Conservation (phyloP, 2,329 filamentous ascomycete species). For the Epichloe typhina region DNA sequence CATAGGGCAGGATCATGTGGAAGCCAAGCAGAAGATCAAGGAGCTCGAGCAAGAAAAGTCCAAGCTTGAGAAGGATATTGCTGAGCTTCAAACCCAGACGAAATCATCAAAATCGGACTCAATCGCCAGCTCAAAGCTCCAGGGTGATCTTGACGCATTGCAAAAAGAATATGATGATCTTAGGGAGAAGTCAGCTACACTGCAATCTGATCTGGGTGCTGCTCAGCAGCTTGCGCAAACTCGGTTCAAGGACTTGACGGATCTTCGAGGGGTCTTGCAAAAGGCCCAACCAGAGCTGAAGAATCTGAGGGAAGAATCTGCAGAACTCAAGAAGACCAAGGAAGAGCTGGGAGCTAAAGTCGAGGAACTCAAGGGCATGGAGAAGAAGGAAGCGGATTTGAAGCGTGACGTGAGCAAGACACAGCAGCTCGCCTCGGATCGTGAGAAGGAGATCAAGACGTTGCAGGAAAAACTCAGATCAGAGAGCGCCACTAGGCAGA, state of each 20-base stretch:
- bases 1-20: conserved; percentile 73
- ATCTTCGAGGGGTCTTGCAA: conserved; percentile 65
- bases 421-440: conserved; percentile 57
- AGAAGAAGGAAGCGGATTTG: conserved; percentile 71
- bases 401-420: conserved; percentile 58
- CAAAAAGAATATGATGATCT: conserved; percentile 51
- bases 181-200: conserved; percentile 51
- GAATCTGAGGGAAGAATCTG: conserved; percentile 62
- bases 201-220: conserved; percentile 75
- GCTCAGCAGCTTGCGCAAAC: conserved; percentile 77
- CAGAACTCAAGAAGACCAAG: conserved; percentile 58
- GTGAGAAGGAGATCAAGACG: conserved; percentile 63
- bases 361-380: conserved; percentile 58
- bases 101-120: conserved; percentile 21
- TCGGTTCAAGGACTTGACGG: conserved; percentile 76
- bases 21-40: conserved; percentile 66
- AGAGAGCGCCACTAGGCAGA: conserved; percentile 57
- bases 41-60: conserved; percentile 56
- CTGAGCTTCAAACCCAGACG: conserved; percentile 59
- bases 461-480: conserved; percentile 67
- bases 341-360: conserved; percentile 52
- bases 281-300: conserved; percentile 75
- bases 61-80: conserved; percentile 47
- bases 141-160: conserved; percentile 44
- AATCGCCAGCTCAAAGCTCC: conserved; percentile 40